Percentiles rank a stretch among this genome's conserved stretches.
phyloP scores from a whole-genome alignment of 106 monocot species.

The Dioscorea alata region DNA sequence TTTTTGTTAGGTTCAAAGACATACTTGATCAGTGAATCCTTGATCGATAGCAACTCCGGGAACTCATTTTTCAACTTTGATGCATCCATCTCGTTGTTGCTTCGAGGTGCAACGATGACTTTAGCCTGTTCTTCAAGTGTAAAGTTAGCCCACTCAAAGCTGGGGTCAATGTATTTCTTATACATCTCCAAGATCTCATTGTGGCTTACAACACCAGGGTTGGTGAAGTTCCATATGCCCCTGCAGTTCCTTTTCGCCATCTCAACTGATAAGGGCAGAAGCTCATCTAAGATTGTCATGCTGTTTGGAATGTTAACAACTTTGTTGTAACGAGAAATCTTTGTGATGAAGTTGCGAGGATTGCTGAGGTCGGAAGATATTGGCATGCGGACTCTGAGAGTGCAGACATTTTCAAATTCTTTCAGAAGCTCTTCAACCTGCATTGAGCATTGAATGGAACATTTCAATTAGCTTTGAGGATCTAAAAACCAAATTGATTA shows the following conservation, averaged over 20 bases:
- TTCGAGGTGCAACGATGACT: conserved; percentile 20
- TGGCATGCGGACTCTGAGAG: conserved; percentile 27
- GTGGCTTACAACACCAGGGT: conserved; percentile 19
- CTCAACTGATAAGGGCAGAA: conserved; percentile 25
- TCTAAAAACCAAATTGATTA: neutral
- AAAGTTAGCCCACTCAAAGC: conserved; percentile 18
- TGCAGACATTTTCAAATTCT: conserved; percentile 25
- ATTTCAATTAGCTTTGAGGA: neutral
- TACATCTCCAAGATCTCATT: conserved; percentile 25
- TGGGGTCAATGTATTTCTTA: conserved; percentile 9
- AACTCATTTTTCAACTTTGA: conserved; percentile 20
- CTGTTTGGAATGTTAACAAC: conserved; percentile 29
- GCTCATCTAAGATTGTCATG: conserved; percentile 28
- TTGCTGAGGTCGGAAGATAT: conserved; percentile 25
- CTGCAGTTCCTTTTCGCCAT: conserved; percentile 24
- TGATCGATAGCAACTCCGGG: conserved; percentile 18
- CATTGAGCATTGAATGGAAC: neutral
- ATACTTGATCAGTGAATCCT: conserved; percentile 18
- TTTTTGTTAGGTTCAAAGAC: conserved; percentile 17
- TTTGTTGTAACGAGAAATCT: conserved; percentile 21
- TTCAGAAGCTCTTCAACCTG: conserved; percentile 29
- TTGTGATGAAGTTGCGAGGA: conserved; percentile 28
- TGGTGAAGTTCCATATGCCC: conserved; percentile 23
- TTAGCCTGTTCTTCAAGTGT: conserved; percentile 22
- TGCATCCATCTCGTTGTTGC: conserved; percentile 25